Evolutionary conservation across 129 eudicot species (phyloP).

Genomic region (Flaveria sonorensis): DNA sequence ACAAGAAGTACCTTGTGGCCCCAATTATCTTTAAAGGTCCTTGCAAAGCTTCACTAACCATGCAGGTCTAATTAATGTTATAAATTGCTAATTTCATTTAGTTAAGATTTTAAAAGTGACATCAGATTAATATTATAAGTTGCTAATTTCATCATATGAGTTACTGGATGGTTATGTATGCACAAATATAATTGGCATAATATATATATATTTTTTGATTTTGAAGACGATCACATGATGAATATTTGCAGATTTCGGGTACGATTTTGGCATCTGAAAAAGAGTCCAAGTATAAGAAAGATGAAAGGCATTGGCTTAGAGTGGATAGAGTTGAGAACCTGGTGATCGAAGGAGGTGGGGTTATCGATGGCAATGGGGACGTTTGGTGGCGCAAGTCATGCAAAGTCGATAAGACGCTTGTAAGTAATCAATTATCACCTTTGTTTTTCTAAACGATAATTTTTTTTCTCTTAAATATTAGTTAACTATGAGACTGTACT

Average conservation of each 20-base stretch:
- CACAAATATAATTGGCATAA: too few species aligned
- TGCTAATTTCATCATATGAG: neutral
- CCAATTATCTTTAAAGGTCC: conserved; percentile 64
- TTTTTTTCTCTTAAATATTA: too few species aligned
- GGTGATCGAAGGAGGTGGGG: conserved; percentile 61
- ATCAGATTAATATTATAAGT: neutral
- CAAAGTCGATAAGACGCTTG: conserved; percentile 55
- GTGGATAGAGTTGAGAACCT: conserved; percentile 46
- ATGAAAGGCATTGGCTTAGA: conserved; percentile 58
- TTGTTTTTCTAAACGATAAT: too few species aligned
- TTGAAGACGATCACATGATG: neutral
- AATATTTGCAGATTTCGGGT: conserved; percentile 55
- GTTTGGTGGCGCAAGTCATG: conserved; percentile 79
- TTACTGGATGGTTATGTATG: too few species aligned
- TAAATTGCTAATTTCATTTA: neutral
- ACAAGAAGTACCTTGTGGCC: conserved; percentile 51
- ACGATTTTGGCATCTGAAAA: conserved; percentile 53
- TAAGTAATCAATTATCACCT: conserved; percentile 25
- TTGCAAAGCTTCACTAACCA: conserved; percentile 56
- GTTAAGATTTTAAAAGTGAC: neutral
- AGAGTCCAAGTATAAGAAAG: conserved; percentile 50
- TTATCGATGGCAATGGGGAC: conserved; percentile 70
- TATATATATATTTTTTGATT: neutral
- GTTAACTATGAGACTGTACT: too few species aligned
- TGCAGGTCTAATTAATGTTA: conserved; percentile 38